phyloP scores from a whole-genome alignment of 441 rosid species.

The Brassica balearica region DNA sequence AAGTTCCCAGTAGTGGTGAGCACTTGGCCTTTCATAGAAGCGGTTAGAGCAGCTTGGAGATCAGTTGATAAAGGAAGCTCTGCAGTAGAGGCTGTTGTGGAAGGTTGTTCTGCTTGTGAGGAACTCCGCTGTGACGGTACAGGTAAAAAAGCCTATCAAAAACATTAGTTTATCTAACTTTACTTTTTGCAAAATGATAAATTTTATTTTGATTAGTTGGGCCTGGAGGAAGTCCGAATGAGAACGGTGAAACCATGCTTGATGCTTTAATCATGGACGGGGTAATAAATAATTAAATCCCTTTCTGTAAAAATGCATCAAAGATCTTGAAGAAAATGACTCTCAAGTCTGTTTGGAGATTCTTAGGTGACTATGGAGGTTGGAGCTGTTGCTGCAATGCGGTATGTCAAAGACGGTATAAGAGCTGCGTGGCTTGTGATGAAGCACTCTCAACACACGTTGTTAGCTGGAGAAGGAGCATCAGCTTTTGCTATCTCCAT shows the following conservation, averaged over 20 bases:
- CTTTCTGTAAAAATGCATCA: not conserved
- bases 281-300: conserved; percentile 48
- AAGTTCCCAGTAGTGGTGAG: conserved; percentile 79
- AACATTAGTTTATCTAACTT: not conserved
- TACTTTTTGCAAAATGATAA: not conserved
- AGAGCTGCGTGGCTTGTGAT: conserved; percentile 86
- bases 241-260: conserved; percentile 88
- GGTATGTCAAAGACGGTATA: conserved; percentile 88
- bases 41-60: conserved; percentile 88
- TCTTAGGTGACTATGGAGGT: conserved; percentile 93
- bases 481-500: conserved; percentile 87
- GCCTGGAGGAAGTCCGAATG: conserved; percentile 90
- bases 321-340: too few species aligned
- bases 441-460: conserved; percentile 78
- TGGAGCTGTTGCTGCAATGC: conserved; percentile 99
- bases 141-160: conserved; percentile 42
- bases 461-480: conserved; percentile 85
- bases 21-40: conserved; percentile 89
- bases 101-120: conserved; percentile 94
- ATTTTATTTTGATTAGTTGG: conserved; percentile 54
- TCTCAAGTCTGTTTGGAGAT: conserved; percentile 27
- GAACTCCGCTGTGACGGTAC: conserved; percentile 89
- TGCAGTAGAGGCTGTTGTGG: conserved; percentile 83
- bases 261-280: conserved; percentile 84
- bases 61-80: conserved; percentile 65